Percentiles rank a stretch among this genome's conserved stretches.
These are phyloP conservation scores for Mucor saturninus DNA, from an alignment of 371 early-diverging fungal species.

Conservation along the genomic window DNA sequence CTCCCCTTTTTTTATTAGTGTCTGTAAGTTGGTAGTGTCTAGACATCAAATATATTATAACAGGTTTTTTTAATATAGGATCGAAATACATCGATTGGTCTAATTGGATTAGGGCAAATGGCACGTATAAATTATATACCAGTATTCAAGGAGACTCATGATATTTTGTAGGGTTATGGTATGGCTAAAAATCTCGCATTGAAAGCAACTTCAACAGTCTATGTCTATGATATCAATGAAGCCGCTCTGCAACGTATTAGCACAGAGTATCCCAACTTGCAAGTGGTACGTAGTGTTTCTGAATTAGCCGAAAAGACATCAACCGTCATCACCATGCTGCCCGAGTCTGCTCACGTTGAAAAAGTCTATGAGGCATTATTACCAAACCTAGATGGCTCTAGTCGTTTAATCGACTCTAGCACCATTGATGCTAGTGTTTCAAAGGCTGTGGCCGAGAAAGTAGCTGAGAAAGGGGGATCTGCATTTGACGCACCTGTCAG, in stretches of 20 bases:
- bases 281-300: constrained; percentile 59
- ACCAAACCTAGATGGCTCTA: constrained; percentile 49
- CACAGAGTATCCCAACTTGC: constrained; percentile 49
- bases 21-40: neutral
- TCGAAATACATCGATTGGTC: constrained; percentile 69
- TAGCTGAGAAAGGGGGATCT: constrained; percentile 63
- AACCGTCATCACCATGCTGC: constrained; percentile 94
- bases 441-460: constrained; percentile 63
- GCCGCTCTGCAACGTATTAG: constrained; percentile 58
- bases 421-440: constrained; percentile 88
- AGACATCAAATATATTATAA: neutral
- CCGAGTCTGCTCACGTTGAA: constrained; percentile 81
- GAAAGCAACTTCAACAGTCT: constrained; percentile 61
- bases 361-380: constrained; percentile 78
- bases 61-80: constrained; percentile 20
- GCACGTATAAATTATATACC: constrained; percentile 36
- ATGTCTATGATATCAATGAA: constrained; percentile 77
- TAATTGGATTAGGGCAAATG: constrained; percentile 97
- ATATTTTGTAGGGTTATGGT: constrained; percentile 60
- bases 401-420: constrained; percentile 86
- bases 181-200: constrained; percentile 90
- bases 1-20: neutral
- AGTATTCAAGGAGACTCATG: neutral
- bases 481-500: constrained; percentile 96
- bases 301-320: constrained; percentile 76